Base-by-base conservation (phyloP, 306 rosid species). In the Clitoria ternatea region DNA sequence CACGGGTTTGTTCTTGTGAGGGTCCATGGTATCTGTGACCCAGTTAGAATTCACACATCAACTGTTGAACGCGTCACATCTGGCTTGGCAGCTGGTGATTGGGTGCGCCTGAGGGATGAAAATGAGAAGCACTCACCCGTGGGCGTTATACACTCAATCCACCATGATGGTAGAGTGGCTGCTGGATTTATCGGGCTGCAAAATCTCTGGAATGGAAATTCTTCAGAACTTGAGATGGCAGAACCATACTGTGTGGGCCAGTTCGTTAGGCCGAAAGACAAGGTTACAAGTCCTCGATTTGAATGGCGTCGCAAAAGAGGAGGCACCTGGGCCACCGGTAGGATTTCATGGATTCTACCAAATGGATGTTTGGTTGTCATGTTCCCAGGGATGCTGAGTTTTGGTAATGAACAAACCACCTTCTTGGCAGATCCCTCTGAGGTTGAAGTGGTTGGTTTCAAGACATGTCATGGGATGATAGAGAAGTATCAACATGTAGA, bases 401-500 rank as follows among this genome's bases (percentile, higher is more conserved):
- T 87, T 18, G 83, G 84, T 47, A 88, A 87, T 33, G 96, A 84
- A 43, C 17, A 76, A 9, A 75, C 40, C 59, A 69, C 87, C 32
- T 85, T 77, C 65, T 64, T 90, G 74, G 96, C 97, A 9, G 95
- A 94, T 77, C 96, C 98, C 3, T 89, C 97, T 5, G 97, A 90
- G 67, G 92, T 94, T 30, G 96, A 89, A 87, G 80, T 75, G 15
- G 89, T 90, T 24, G 77, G 80, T 45, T 89, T 94, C 20, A 65
- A 37, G 52, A 77, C 89, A 2, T 89, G 96, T 70, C 84, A 88
- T 0, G 89, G 97, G 32, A 18, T 90, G 61, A 75, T 89, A 47
- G 89, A 83, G 49, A 93, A 90, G 81, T 94, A 84, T 80, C 90
- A 90, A 70, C 98, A 94, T 74, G 64, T 94, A 0, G 98, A 94